Conservation (phyloP, 192 early-diverging fungal species). For the Podila minutissima region DNA sequence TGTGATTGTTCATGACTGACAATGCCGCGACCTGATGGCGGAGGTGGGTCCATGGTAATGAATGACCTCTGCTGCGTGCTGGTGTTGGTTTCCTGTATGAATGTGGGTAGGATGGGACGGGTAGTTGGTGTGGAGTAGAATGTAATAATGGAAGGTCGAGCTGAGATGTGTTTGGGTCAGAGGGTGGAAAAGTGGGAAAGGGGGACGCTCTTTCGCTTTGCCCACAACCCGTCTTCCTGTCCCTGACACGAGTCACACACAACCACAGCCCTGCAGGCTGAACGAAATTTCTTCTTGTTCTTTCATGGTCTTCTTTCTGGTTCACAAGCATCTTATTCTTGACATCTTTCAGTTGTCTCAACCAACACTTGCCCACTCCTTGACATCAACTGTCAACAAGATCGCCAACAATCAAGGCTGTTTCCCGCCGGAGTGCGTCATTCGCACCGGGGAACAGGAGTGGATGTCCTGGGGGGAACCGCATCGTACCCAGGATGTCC, state of each 20-base stretch:
- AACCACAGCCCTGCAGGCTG: too few species aligned
- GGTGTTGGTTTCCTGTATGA: background rate
- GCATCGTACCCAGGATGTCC: constrained; percentile 42
- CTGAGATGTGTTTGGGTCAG: background rate
- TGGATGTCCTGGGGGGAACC: constrained; percentile 47
- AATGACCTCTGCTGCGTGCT: background rate
- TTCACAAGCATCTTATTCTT: too few species aligned
- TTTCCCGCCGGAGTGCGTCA: constrained; percentile 21
- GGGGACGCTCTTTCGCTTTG: background rate
- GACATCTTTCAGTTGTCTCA: background rate
- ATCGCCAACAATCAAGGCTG: constrained; percentile 19
- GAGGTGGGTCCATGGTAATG: background rate
- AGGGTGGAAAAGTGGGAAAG: background rate
- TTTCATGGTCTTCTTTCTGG: too few species aligned
- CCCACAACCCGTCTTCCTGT: background rate
- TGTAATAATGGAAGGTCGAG: background rate
- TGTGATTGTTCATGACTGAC: background rate
- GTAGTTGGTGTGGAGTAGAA: background rate
- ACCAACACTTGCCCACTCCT: background rate
- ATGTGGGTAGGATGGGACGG: background rate
- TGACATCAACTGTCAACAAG: constrained; percentile 1
- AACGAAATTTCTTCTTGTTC: too few species aligned
- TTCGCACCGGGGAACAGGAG: constrained; percentile 41
- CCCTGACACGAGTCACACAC: too few species aligned
- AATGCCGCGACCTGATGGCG: background rate